Percentiles rank a stretch among this genome's conserved stretches.
Conservation (phyloP, 2,329 filamentous ascomycete genomes). For the Verticillium isaacii region DNA sequence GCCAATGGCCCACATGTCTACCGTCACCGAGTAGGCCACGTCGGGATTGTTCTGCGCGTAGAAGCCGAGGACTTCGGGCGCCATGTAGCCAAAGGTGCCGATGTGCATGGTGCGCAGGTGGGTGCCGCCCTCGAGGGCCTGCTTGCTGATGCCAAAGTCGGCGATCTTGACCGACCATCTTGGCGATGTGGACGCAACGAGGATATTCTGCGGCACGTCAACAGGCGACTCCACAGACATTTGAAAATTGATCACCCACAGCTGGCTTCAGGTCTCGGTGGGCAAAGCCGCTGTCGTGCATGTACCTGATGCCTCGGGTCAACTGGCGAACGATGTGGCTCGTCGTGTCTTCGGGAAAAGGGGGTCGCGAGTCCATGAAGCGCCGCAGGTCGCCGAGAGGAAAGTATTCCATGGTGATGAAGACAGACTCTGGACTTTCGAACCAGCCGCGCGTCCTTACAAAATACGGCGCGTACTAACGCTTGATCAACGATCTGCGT, state of each 20-base stretch:
- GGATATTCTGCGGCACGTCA: slow-evolving; percentile 9
- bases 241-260: neutral
- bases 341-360: slow-evolving; percentile 2
- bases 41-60: neutral
- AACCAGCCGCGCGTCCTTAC: slow-evolving; percentile 20
- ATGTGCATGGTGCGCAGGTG: slow-evolving; percentile 2
- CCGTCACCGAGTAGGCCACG: slow-evolving; percentile 5
- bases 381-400: slow-evolving; percentile 15
- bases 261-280: slow-evolving; percentile 15
- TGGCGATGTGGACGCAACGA: slow-evolving; percentile 12
- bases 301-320: slow-evolving; percentile 10
- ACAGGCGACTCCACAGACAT: neutral
- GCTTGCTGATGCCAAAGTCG: slow-evolving; percentile 19
- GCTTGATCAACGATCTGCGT: slow-evolving; percentile 5
- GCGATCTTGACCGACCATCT: slow-evolving; percentile 15
- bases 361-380: slow-evolving; percentile 6
- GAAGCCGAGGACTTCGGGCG: slow-evolving; percentile 12
- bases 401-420: slow-evolving; percentile 20
- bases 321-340: slow-evolving; percentile 8
- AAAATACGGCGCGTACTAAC: slow-evolving; percentile 14
- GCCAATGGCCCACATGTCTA: slow-evolving; percentile 18
- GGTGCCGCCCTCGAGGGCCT: slow-evolving; percentile 1
- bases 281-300: slow-evolving; percentile 14
- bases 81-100: slow-evolving; percentile 13
- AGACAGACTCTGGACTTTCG: slow-evolving; percentile 7